phyloP scores from a whole-genome alignment of 2,329 filamentous ascomycete genomes.

The Fusarium longipes region DNA sequence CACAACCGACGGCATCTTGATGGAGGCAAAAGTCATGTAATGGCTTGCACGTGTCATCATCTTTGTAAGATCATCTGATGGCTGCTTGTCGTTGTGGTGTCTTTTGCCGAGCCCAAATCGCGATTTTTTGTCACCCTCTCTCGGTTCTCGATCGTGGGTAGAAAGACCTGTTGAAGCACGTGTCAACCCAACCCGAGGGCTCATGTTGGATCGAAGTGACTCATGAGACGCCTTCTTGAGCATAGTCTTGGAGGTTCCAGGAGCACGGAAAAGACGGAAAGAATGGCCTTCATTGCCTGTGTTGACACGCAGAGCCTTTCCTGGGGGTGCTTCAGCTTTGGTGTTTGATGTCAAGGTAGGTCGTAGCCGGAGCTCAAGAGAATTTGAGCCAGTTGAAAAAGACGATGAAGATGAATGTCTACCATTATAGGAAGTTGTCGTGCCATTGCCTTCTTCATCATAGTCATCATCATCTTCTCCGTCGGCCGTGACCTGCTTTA shows the following conservation, averaged over 20 bases:
- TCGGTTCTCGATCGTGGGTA: slow-evolving; percentile 53
- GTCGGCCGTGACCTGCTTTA: slow-evolving; percentile 53
- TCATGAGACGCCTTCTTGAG: slow-evolving; percentile 67
- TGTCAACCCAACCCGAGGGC: slow-evolving; percentile 56
- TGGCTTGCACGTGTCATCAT: slow-evolving; percentile 97
- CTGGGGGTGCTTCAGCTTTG: slow-evolving; percentile 50
- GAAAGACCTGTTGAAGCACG: slow-evolving; percentile 61
- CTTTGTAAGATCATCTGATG: slow-evolving; percentile 90
- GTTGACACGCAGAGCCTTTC: slow-evolving; percentile 63
- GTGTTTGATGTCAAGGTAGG: slow-evolving; percentile 78
- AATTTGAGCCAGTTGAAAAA: slow-evolving; percentile 74
- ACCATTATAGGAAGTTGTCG: slow-evolving; percentile 52
- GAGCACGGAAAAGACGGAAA: slow-evolving; percentile 64
- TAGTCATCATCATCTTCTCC: slow-evolving; percentile 63
- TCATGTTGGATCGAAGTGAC: slow-evolving; percentile 60
- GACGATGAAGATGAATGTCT: slow-evolving; percentile 57
- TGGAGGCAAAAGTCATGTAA: slow-evolving; percentile 96
- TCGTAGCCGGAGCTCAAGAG: slow-evolving; percentile 82
- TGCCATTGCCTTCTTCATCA: slow-evolving; percentile 54
- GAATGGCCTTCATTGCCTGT: slow-evolving; percentile 60
- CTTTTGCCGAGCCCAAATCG: slow-evolving; percentile 68
- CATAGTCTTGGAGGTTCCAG: slow-evolving; percentile 57
- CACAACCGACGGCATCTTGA: slow-evolving; percentile 94
- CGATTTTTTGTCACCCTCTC: slow-evolving; percentile 60
- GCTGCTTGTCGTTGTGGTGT: slow-evolving; percentile 66